A percentile compares a stretch with the other conserved stretches of the same genome.
phyloP scores from a whole-genome alignment of 1,284 basidiomycete species.

The Malassezia obtusa region DNA sequence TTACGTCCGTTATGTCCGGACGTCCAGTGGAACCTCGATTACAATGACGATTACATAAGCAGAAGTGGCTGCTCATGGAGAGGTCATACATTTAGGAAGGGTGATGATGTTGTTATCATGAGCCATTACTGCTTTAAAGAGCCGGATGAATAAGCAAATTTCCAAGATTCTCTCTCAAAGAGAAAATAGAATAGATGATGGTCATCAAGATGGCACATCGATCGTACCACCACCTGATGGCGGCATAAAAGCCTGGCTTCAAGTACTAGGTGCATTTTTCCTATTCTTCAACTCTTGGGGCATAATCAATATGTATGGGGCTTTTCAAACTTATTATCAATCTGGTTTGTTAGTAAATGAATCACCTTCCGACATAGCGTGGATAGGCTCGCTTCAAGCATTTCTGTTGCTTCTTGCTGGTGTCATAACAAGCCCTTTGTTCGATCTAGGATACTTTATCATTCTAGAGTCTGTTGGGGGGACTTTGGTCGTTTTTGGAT shows the following conservation, averaged over 20 bases:
- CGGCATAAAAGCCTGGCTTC: conserved; percentile 26
- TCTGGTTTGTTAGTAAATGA: conserved; percentile 17
- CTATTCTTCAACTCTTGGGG: conserved; percentile 28
- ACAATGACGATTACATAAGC: no score
- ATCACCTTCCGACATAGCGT: conserved; percentile 20
- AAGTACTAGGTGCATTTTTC: conserved; percentile 26
- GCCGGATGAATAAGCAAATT: no score
- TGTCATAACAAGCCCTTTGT: conserved; percentile 24
- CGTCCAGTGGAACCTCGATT: no score
- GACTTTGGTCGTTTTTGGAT: not conserved
- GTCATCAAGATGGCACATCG: no score
- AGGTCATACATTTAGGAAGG: no score
- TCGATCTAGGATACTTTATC: conserved; percentile 19
- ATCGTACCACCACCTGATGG: no score
- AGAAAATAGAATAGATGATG: no score
- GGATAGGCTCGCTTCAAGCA: conserved; percentile 31
- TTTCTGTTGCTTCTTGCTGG: conserved; percentile 28
- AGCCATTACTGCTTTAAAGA: no score
- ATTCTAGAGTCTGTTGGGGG: not conserved
- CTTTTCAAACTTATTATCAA: conserved; percentile 28
- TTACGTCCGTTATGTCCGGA: no score
- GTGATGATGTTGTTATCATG: no score
- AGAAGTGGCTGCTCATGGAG: no score
- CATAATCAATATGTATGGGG: conserved; percentile 28
- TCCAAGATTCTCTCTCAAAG: no score